Evolutionary conservation across 345 rosid species (phyloP), one percentile per base, ranked within the genome.

Genomic region (Salix brachista): DNA sequence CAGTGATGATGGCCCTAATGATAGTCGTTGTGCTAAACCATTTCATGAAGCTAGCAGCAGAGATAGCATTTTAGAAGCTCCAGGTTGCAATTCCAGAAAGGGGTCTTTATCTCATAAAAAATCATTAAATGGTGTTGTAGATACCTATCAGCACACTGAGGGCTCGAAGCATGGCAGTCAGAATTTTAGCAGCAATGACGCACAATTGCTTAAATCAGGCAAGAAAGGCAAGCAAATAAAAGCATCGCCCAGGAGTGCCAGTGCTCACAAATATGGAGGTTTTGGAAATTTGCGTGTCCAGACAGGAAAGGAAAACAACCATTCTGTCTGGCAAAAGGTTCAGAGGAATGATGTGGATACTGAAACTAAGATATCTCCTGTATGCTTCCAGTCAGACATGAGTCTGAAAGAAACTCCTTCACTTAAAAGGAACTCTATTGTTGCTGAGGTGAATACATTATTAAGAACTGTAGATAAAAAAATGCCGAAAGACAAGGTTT

Each of bases 271-370:
- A 79, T 28, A 28, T 60, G 85, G 78, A 67, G 71, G 18, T 67
- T 66, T 70, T 32, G 84, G 82, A 52, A 80, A 71, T 54, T 75
- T 71, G 46, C 79, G 50, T 41, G 73, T 80, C 46, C 77, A 64
- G 72, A 72, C 73, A 7, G 87, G 85, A 64, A 83, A 76, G 61
- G 88, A 83, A 50, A 87, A 80, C 74, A 77, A 32, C 70, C 79
- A 81, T 79, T 77, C 88, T 65, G 84, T 89, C 16, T 89, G 92
- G 92, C 77, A 87, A 83, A 85, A 77, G 78, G 90, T 87, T 60
- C 85, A 83, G 81, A 81, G 74, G 79, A 84, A 83, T 71, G 82
- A 72, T 52, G 74, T 9, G 5, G 76, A 61, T 73, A 32, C 46
- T 13, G 75, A 80, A 69, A 65, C 69, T 65, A 83, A 77, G 81